A percentile compares a stretch with the other conserved stretches of the same genome.
Evolutionary conservation across 75 land plant genomes (phyloP).

Genomic region (Pseudotsuga menziesii): DNA sequence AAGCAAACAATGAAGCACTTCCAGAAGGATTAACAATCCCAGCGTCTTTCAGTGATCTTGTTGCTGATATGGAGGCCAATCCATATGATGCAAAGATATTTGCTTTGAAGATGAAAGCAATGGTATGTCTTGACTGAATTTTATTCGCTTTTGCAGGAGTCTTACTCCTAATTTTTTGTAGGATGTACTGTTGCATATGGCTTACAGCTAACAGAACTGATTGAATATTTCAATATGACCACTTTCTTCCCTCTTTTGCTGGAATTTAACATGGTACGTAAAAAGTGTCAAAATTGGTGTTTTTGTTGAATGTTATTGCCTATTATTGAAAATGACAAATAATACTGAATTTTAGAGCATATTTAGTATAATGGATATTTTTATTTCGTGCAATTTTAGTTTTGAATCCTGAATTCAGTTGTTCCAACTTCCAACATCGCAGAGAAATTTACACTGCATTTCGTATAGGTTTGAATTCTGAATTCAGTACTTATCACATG

Average conservation of each 20-base stretch:
- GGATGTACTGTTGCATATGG: background rate
- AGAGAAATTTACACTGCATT: too few species aligned
- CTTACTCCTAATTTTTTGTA: background rate
- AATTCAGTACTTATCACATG: too few species aligned
- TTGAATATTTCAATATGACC: background rate
- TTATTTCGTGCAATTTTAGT: too few species aligned
- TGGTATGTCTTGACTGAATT: slow-evolving; percentile 42
- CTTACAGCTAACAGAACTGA: background rate
- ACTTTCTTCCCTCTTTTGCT: background rate
- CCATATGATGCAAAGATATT: slow-evolving; percentile 72
- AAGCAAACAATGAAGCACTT: slow-evolving; percentile 55
- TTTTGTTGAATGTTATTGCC: background rate
- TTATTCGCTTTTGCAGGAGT: background rate
- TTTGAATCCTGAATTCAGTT: too few species aligned
- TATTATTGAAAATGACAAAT: background rate
- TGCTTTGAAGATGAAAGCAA: slow-evolving; percentile 69
- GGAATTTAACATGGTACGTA: background rate
- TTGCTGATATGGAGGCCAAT: slow-evolving; percentile 64
- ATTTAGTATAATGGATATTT: too few species aligned
- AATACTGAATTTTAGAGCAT: background rate
- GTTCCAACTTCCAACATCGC: too few species aligned
- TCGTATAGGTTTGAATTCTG: too few species aligned
- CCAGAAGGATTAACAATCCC: slow-evolving; percentile 71
- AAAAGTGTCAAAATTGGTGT: background rate
- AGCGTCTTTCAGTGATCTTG: slow-evolving; percentile 64